Conservation (phyloP, 192 early-diverging fungal species). For the Chytriomyces hyalinus region DNA sequence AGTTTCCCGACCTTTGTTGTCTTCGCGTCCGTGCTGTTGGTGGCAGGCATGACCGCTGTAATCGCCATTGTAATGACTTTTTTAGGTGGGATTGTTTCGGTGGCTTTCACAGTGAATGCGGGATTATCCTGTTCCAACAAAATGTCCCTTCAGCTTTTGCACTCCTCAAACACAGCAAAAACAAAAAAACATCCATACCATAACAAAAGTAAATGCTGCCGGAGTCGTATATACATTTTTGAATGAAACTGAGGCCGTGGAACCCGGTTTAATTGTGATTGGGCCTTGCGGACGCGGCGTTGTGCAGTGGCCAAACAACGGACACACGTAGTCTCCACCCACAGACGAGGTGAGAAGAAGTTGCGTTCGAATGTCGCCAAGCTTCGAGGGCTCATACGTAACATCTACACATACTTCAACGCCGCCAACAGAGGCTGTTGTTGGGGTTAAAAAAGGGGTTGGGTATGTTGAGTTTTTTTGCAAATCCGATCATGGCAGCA, state of each 20-base stretch:
- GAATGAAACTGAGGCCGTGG: slow-evolving; percentile 51
- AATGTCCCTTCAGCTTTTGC: slow-evolving; percentile 12
- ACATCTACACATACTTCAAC: slow-evolving; percentile 61
- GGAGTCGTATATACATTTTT: slow-evolving; percentile 62
- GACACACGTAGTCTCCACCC: slow-evolving; percentile 66
- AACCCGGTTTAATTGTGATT: slow-evolving; percentile 58
- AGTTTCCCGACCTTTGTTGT: slow-evolving; percentile 54
- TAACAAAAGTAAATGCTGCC: slow-evolving; percentile 57
- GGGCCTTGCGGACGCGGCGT: slow-evolving; percentile 65
- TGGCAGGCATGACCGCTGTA: slow-evolving; percentile 43
- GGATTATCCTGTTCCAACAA: slow-evolving; percentile 57
- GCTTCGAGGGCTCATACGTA: slow-evolving; percentile 64
- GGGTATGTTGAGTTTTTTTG: background rate
- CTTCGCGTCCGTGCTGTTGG: slow-evolving; percentile 29
- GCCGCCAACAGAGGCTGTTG: slow-evolving; percentile 48
- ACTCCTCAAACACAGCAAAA: slow-evolving; percentile 1
- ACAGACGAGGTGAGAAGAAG: slow-evolving; percentile 53
- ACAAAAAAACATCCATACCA: slow-evolving; percentile 42
- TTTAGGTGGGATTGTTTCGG: slow-evolving; percentile 59
- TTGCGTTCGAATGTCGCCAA: slow-evolving; percentile 61
- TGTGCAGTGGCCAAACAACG: slow-evolving; percentile 61
- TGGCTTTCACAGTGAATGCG: slow-evolving; percentile 58
- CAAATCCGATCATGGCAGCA: background rate
- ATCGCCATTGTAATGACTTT: slow-evolving; percentile 58
- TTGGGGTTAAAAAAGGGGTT: slow-evolving; percentile 21